Percentiles rank a stretch among this genome's conserved stretches.
phyloP scores from a whole-genome alignment of 164 flowering plant genomes.

The Echeveria elegans region DNA sequence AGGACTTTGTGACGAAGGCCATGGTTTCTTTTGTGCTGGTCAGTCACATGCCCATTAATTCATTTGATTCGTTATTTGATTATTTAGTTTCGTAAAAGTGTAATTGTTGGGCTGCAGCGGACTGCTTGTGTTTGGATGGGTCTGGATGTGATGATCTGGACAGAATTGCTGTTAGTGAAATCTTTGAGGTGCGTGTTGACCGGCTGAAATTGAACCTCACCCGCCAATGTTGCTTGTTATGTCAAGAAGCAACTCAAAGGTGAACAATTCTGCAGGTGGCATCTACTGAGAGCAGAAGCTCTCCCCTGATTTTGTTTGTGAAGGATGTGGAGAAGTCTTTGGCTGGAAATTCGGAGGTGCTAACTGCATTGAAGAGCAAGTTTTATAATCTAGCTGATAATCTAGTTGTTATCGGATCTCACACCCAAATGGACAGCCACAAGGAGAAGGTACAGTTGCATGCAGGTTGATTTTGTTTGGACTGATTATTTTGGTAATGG shows the following conservation, averaged over 20 bases:
- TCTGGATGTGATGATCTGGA: slow-evolving; percentile 57
- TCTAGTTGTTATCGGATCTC: slow-evolving; percentile 69
- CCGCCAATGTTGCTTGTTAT: neutral
- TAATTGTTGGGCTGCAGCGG: slow-evolving; percentile 33
- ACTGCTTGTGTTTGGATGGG: slow-evolving; percentile 45
- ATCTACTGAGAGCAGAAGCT: slow-evolving; percentile 38
- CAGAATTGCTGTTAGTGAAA: slow-evolving; percentile 51
- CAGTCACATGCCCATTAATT: too few relatives aligned
- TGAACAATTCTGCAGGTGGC: slow-evolving; percentile 41
- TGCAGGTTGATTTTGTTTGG: neutral
- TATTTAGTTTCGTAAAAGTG: neutral
- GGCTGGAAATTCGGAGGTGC: slow-evolving; percentile 43
- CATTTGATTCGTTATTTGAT: too few relatives aligned
- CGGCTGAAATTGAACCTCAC: neutral
- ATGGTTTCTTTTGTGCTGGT: too few relatives aligned
- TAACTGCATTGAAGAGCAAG: slow-evolving; percentile 37
- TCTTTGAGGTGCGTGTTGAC: slow-evolving; percentile 59
- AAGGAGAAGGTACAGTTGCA: slow-evolving; percentile 62
- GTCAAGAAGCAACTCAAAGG: neutral
- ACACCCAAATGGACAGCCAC: slow-evolving; percentile 59
- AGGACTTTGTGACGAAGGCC: too few relatives aligned
- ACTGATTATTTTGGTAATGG: neutral
- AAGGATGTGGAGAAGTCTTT: slow-evolving; percentile 80
- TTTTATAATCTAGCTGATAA: slow-evolving; percentile 66
- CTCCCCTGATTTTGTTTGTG: slow-evolving; percentile 53